phyloP scores from a whole-genome alignment of 2,329 filamentous ascomycete species.

The Hymenoscyphus occultus region DNA sequence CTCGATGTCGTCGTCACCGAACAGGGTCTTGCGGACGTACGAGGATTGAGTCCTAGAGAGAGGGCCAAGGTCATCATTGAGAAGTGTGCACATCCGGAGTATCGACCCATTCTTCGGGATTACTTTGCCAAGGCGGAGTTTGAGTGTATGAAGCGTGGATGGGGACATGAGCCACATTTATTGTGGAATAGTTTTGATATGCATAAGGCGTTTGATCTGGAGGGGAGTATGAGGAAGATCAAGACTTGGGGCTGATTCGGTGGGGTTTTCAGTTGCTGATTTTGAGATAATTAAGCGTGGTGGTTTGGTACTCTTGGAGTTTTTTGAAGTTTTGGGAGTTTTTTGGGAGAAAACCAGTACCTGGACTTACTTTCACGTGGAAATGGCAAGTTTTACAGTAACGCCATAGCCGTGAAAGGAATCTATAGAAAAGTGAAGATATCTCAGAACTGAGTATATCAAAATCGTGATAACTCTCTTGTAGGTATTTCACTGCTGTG shows the following conservation, averaged over 20 bases:
- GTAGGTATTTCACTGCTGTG: too few species aligned
- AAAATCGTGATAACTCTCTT: too few species aligned
- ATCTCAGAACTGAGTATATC: too few species aligned
- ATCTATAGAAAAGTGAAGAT: too few species aligned
- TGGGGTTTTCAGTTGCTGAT: not conserved
- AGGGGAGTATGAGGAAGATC: slow-evolving; percentile 72
- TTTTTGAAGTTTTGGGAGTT: too few species aligned
- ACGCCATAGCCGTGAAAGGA: too few species aligned
- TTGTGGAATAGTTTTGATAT: slow-evolving; percentile 86
- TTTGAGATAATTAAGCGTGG: not conserved
- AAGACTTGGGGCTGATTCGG: slow-evolving; percentile 32
- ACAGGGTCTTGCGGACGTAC: slow-evolving; percentile 77
- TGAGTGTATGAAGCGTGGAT: slow-evolving; percentile 80
- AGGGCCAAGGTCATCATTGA: slow-evolving; percentile 81
- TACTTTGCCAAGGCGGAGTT: slow-evolving; percentile 86
- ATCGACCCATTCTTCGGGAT: slow-evolving; percentile 74
- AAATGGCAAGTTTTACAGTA: too few species aligned
- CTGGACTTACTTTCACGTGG: too few species aligned
- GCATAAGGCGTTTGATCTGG: slow-evolving; percentile 77
- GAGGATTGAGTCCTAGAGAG: slow-evolving; percentile 76
- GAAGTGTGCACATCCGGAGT: slow-evolving; percentile 82
- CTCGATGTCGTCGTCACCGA: slow-evolving; percentile 81
- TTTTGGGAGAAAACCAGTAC: too few species aligned
- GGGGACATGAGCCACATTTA: slow-evolving; percentile 87
- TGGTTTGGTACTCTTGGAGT: not conserved